These are phyloP conservation scores for Lasiodiplodia citricola DNA, from an alignment of 2,329 filamentous ascomycete species.

Conservation along the genomic window DNA sequence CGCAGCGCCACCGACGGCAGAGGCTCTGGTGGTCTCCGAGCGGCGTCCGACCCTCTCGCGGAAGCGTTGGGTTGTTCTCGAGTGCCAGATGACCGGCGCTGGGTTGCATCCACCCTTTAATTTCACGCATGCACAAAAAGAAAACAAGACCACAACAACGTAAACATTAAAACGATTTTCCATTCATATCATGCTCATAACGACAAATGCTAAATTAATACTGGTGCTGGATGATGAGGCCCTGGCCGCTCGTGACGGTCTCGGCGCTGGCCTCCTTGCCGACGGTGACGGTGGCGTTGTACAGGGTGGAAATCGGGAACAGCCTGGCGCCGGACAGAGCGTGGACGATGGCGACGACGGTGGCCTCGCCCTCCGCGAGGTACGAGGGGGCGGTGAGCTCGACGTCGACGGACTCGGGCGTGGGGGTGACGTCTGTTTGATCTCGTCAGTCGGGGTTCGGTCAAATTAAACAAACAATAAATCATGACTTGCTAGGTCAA, in stretches of 20 bases:
- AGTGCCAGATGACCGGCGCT: no score
- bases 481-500: not conserved
- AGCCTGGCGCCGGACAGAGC: conserved; percentile 7
- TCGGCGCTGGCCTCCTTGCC: conserved; percentile 7
- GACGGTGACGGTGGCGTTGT: conserved; percentile 9
- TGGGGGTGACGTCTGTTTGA: not conserved
- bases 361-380: conserved; percentile 6
- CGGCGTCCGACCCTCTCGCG: not conserved
- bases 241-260: conserved; percentile 7
- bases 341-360: conserved; percentile 2
- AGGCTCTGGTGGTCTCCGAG: not conserved
- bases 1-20: not conserved
- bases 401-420: conserved; percentile 1
- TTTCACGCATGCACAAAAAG: no score
- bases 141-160: not conserved
- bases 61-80: not conserved
- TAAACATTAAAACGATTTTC: not conserved
- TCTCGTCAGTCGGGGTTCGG: not conserved
- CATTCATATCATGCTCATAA: not conserved
- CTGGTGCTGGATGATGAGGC: not conserved
- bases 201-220: not conserved
- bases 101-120: no score
- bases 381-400: conserved; percentile 1
- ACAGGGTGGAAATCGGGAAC: not conserved
- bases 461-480: no score